Evolutionary conservation across 2,329 filamentous ascomycete genomes (phyloP).

Genomic region (Apiospora marii): DNA sequence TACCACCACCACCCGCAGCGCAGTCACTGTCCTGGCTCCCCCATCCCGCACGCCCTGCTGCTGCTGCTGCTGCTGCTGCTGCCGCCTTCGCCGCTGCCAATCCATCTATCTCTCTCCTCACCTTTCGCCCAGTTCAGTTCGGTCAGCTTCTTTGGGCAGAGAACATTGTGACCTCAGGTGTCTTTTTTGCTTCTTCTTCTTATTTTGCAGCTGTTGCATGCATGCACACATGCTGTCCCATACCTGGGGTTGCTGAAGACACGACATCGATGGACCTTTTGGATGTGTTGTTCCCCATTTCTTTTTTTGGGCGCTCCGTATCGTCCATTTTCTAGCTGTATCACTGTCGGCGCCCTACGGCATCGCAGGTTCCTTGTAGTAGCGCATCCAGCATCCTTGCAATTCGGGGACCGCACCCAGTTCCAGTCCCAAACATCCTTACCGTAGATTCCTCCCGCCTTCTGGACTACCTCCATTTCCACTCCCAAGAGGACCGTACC

Average conservation of each 20-base stretch:
- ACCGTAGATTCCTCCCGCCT: constrained; percentile 20
- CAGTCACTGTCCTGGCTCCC: not conserved
- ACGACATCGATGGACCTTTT: not conserved
- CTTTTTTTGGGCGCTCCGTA: constrained; percentile 13
- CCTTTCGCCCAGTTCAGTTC: constrained; percentile 1
- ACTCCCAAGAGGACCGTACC: constrained; percentile 8
- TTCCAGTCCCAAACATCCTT: constrained; percentile 21
- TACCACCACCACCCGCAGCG: constrained; percentile 8
- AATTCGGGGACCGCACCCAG: constrained; percentile 17
- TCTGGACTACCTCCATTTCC: constrained; percentile 21
- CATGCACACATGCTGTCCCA: not conserved
- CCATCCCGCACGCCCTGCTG: not conserved
- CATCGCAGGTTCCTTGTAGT: constrained; percentile 21
- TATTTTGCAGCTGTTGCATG: not conserved
- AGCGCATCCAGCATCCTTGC: constrained; percentile 18
- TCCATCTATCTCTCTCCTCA: not conserved
- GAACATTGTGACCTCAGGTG: constrained; percentile 6
- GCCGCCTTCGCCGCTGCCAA: constrained; percentile 9
- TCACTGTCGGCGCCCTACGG: constrained; percentile 19
- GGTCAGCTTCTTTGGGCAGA: constrained; percentile 7
- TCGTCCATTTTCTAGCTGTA: constrained; percentile 16
- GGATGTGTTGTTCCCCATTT: constrained; percentile 20
- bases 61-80: constrained; percentile 9
- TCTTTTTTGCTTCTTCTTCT: not conserved
- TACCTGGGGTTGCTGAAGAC: not conserved